Evolutionary conservation across 202 grass and related monocot species (phyloP), one percentile per base, ranked within the genome.

Genomic region (Digitaria exilis): DNA sequence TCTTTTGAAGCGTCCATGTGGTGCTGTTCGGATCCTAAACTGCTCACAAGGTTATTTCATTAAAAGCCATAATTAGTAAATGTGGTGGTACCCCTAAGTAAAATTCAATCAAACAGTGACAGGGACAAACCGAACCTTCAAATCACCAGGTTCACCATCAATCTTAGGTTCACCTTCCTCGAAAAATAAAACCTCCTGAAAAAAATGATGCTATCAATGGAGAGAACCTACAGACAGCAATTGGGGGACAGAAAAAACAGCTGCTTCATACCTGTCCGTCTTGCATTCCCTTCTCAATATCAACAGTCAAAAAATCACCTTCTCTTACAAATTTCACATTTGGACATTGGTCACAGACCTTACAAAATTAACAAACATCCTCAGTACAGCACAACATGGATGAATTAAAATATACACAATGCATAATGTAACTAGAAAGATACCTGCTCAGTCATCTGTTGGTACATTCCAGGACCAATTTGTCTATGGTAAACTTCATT

Each of bases 241-340:
- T 18, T 68, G 58, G 66, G 78, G 21, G 49, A 48, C 34, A 81
- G 71, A 70, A 43, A 50, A 48, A 74, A 78, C 31, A 80, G n/a
- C 68, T 69, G 44, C 6, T 75, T 49, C 71, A 65, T 90, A 99
- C 96, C 92, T 99, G 93, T 60, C 93, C 96, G 89, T 99, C 96
- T 89, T 99, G 86, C 96, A 99, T 94, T 75, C 96, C 96, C 84
- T 98, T 98, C 83, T 98, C 96, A 81, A 98, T 98, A 92, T 98
- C 96, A 85, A 98, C 91, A 71, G 96, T 96, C 44, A 98, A 79
- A 64, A 98, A 98, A 6, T 81, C 87, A 76, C 96, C 96, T 87
- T 98, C 96, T 73, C 93, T 86, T 75, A 94, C 91, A 65, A 86
- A 98, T 81, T 98, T 94, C 49, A 98, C 96, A 89, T 98, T 98